Base-by-base conservation (phyloP, 345 rosid species). In the Angophora floribunda region DNA sequence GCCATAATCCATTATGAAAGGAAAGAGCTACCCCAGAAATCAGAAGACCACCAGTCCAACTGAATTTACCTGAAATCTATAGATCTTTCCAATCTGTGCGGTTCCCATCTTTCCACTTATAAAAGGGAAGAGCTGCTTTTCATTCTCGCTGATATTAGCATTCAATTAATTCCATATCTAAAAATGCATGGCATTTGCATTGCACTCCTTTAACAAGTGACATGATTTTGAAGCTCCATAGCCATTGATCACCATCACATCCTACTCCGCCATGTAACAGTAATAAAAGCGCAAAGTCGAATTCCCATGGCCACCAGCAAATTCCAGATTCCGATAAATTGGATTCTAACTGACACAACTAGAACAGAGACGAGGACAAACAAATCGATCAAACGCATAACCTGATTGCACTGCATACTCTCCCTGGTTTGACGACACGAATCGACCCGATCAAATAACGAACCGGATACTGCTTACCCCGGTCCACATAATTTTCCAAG, bases 391-490 rank as follows among this genome's bases (percentile, higher is more conserved):
- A 52, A 65, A 87, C 19, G 51, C 80, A 92, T 53, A 92, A 95
- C 98, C 98, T 92, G 95, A 89, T 92, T 93, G 67, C 98, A 93
- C 88, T 85, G 89, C 88, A 95, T n/a, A 95, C 84, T 93, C 94
- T 22, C 89, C 51, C 11, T n/a, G 82, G 86, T 61, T 50, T 89
- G 32, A 93, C 97, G 11, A 91, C 93, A 52, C 91, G 92, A 91
- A 93, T 92, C 3, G 98, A 96, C 65, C 93, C 87, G 6, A 97
- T 92, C 92, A 97, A 86, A 78, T 63, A 93, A 47, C 95, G 90
- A 96, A 92, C 95, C 0, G 97, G 90, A 90, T 96, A 98, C 86
- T 87, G 92, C 57, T 21, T 57, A 45, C 95, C 90, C 17, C 87
- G 93, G 51, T 94, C 95, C 88, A 96, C 88, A 89, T 93, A 91